phyloP scores from a whole-genome alignment of 331 rosid genomes.

The Erythrophleum ivorense region DNA sequence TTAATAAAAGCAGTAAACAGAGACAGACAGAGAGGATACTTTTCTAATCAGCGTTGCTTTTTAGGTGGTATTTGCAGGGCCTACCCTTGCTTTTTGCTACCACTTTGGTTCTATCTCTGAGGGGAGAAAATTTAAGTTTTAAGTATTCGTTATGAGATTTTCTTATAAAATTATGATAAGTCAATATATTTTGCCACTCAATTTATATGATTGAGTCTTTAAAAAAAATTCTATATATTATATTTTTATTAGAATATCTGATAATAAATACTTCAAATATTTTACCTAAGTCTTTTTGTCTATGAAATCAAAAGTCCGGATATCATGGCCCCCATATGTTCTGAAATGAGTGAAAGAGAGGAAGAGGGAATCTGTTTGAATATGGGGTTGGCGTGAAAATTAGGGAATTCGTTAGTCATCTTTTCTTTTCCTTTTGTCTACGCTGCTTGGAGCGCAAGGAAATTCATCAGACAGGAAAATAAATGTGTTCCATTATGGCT shows the following conservation, averaged over 20 bases:
- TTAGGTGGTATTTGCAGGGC: slow-evolving; percentile 53
- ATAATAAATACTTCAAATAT: too few relatives aligned
- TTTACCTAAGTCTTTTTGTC: not conserved
- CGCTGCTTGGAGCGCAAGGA: not conserved
- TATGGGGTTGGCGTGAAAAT: slow-evolving; percentile 43
- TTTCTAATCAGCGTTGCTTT: slow-evolving; percentile 63
- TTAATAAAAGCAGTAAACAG: slow-evolving; percentile 3
- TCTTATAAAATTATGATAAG: too few relatives aligned
- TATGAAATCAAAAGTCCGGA: not conserved
- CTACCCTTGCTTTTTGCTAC: slow-evolving; percentile 49
- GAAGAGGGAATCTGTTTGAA: slow-evolving; percentile 51
- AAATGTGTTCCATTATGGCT: not conserved
- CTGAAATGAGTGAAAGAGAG: slow-evolving; percentile 19
- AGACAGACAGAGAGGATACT: slow-evolving; percentile 44
- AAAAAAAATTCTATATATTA: too few relatives aligned
- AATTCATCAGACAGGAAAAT: not conserved
- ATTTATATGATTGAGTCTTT: too few relatives aligned
- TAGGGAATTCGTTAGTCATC: slow-evolving; percentile 34
- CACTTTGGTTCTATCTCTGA: not conserved
- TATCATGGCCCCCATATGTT: not conserved
- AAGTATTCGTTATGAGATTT: too few relatives aligned
- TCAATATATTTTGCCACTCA: too few relatives aligned
- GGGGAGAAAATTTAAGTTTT: too few relatives aligned
- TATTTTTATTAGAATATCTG: too few relatives aligned
- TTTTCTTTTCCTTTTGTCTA: not conserved